Percentiles rank a stretch among this genome's conserved stretches.
Conservation (phyloP, 2,329 filamentous ascomycete species). For the Calonectria honghensis region DNA sequence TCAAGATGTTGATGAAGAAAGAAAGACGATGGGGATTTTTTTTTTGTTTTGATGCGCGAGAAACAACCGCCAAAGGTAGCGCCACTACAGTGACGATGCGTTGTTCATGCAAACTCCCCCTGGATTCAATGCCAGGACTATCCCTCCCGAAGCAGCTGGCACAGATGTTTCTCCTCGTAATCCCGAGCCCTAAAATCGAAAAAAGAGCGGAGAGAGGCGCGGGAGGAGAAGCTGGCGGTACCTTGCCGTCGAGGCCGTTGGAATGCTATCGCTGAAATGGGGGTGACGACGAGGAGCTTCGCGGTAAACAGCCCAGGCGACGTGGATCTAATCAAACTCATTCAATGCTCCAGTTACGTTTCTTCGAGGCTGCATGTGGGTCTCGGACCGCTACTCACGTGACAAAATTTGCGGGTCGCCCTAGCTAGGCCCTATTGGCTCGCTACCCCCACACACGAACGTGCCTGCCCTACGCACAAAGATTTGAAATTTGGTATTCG, state of each 20-base stretch:
- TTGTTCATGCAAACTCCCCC: constrained; percentile 49
- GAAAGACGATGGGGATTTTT: constrained; percentile 36
- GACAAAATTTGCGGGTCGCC: constrained; percentile 36
- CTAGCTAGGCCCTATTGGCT: constrained; percentile 59
- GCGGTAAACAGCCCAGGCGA: constrained; percentile 52
- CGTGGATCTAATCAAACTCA: constrained; percentile 48
- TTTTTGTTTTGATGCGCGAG: constrained; percentile 43
- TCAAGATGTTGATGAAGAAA: constrained; percentile 34
- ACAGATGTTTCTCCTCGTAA: constrained; percentile 40
- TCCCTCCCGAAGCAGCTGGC: constrained; percentile 41
- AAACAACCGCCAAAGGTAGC: constrained; percentile 42
- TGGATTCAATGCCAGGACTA: constrained; percentile 43
- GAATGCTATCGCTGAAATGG: constrained; percentile 54
- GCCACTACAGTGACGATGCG: constrained; percentile 44
- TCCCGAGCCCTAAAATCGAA: constrained; percentile 38
- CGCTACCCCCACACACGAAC: constrained; percentile 59
- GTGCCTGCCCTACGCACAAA: constrained; percentile 66
- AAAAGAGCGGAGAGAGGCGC: constrained; percentile 43
- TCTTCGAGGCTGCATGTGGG: constrained; percentile 41
- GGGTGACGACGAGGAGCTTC: constrained; percentile 50
- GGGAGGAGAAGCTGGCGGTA: constrained; percentile 47
- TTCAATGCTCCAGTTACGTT: constrained; percentile 50
- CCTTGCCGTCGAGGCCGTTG: constrained; percentile 45
- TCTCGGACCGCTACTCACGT: constrained; percentile 52
- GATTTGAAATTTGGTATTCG: constrained; percentile 63